These are phyloP conservation scores for Colletotrichum sp. DNA, from an alignment of 2,329 filamentous ascomycete genomes.

Conservation along the genomic window DNA sequence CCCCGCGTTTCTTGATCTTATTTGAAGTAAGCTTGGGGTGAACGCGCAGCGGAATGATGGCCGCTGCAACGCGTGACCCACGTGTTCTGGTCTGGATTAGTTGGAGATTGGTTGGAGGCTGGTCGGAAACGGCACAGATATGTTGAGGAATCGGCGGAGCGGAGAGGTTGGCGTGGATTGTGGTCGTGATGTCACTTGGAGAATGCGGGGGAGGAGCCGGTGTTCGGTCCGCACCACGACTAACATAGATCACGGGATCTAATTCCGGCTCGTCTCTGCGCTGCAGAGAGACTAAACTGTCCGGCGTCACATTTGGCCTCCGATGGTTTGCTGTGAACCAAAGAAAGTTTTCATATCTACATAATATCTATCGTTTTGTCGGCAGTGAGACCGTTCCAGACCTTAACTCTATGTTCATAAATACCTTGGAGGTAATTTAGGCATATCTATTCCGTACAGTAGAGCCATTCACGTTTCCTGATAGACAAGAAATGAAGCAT, in stretches of 20 bases:
- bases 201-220: conserved; percentile 6
- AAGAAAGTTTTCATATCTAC: neutral
- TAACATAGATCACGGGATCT: neutral
- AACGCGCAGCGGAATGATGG: neutral
- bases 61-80: neutral
- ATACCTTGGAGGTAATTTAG: neutral
- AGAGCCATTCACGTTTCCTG: neutral
- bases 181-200: conserved; percentile 8
- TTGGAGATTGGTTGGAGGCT: neutral
- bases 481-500: neutral
- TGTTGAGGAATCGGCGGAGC: neutral
- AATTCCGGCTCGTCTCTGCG: neutral
- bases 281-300: neutral
- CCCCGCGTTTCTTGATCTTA: neutral
- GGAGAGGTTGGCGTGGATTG: neutral
- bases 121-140: neutral
- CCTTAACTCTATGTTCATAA: neutral
- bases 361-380: neutral
- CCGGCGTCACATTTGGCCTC: neutral
- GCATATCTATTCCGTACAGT: neutral
- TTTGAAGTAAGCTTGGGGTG: neutral
- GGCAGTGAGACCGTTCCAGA: neutral
- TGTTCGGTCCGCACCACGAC: neutral
- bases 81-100: neutral
- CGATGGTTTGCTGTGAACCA: neutral